Conservation (phyloP, 345 rosid species). For the Rhodamnia argentea region DNA sequence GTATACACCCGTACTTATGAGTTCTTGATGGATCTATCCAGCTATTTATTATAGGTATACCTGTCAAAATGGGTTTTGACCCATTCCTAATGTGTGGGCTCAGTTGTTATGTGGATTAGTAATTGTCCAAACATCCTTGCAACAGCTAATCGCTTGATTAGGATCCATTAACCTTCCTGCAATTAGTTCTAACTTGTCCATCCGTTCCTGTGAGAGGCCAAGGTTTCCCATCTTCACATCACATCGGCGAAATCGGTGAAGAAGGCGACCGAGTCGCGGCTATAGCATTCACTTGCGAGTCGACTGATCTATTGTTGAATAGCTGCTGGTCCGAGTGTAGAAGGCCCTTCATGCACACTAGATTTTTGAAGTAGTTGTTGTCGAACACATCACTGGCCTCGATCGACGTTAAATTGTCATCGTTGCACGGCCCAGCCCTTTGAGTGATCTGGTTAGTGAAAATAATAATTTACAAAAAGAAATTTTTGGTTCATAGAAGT, state of each 20-base stretch:
- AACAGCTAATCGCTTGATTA: background rate
- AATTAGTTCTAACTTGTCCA: conserved; percentile 26
- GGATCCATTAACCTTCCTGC: conserved; percentile 17
- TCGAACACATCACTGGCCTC: conserved; percentile 11
- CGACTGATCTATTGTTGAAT: conserved; percentile 16
- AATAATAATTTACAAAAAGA: too few relatives aligned
- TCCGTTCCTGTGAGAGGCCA: conserved; percentile 22
- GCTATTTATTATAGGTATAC: background rate
- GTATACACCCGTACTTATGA: background rate
- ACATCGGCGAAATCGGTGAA: conserved; percentile 19
- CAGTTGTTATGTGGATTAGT: too few relatives aligned
- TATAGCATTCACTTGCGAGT: conserved; percentile 13
- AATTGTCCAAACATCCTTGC: background rate
- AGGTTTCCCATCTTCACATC: conserved; percentile 37
- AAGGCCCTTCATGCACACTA: conserved; percentile 24
- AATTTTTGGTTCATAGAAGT: too few relatives aligned
- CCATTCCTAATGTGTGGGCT: too few relatives aligned
- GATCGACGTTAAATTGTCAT: background rate
- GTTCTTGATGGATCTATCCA: background rate
- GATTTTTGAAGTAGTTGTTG: conserved; percentile 15
- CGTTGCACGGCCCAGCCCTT: too few relatives aligned
- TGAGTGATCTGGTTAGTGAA: too few relatives aligned
- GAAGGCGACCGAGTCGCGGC: conserved; percentile 6
- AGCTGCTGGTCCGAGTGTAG: conserved; percentile 30
- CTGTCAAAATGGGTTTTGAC: too few relatives aligned